Percentiles rank a stretch among this genome's conserved stretches.
Conservation (phyloP, 1,284 basidiomycete species). For the Limonomyces culmigenus region DNA sequence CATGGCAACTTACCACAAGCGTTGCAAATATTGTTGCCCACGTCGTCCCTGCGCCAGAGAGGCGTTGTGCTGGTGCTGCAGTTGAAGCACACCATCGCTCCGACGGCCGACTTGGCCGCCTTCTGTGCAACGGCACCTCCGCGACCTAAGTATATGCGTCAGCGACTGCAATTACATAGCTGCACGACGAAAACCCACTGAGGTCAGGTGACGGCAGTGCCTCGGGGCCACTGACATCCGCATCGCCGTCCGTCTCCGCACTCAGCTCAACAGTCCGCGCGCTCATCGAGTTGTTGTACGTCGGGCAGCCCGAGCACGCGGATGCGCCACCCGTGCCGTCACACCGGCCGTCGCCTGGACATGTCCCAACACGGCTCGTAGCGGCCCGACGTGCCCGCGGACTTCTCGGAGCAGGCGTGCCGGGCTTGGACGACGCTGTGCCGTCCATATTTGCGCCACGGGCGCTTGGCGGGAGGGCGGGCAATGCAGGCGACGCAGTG, state of each 20-base stretch:
- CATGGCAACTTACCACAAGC: constrained; percentile 65
- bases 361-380: too few species aligned
- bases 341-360: constrained; percentile 89
- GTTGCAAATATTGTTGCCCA: constrained; percentile 86
- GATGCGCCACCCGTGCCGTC: constrained; percentile 87
- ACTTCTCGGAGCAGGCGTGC: constrained; percentile 11
- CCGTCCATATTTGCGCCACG: neutral
- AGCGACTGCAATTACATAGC: too few species aligned
- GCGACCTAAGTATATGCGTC: constrained; percentile 1
- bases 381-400: constrained; percentile 25
- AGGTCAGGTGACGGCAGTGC: neutral
- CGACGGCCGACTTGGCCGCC: constrained; percentile 32
- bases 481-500: constrained; percentile 1
- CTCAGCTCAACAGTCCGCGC: constrained; percentile 15
- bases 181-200: too few species aligned
- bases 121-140: constrained; percentile 8
- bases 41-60: constrained; percentile 85
- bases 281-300: constrained; percentile 70
- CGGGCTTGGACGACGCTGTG: constrained; percentile 6
- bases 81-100: constrained; percentile 76
- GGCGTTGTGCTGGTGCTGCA: constrained; percentile 92
- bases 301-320: constrained; percentile 85
- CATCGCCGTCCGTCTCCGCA: constrained; percentile 3
- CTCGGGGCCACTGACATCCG: neutral
- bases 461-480: neutral